Base-by-base conservation (phyloP, 257 asterid genomes). In the Fraxinus americana region DNA sequence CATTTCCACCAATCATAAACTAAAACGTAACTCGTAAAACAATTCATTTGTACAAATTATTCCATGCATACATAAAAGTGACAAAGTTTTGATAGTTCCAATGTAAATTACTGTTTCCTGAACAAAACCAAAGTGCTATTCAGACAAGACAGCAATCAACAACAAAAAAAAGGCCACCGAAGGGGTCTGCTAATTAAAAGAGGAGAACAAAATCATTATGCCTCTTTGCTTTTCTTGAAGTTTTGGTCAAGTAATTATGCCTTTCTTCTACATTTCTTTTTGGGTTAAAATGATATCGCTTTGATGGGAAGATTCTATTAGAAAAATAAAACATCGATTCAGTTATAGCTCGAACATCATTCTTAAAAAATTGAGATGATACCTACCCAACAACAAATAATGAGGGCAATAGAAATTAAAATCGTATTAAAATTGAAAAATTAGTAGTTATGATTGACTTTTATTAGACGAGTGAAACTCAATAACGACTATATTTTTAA, bases 141-240 rank as follows among this genome's bases (percentile, higher is more conserved):
- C 75, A 79, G 79, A 82, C 77, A 71, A 74, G 85, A 83, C 86
- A 82, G 81, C 81, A 75, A 76, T 12, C n/a, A n/a, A n/a, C 50
- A 43, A 74, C 5, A 38, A 45, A 48, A 63, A 29, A 38, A 67
- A 77, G 4, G 76, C 77, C 59, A 70, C n/a, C n/a, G n/a, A 68
- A 57, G 71, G 50, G 50, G 50, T 43, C 50, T 43, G 50, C 17
- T 43, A 10, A 11, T 43, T 11, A 38, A 41, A 41, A 41, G 48
- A 74, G 79, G 68, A 59, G 48, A 78, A 75, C 39, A 72, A 69
- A 11, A 63, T 27, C 69, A 11, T 8, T 27, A 63, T 11, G 17
- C 8, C 19, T 7, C 69, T 4, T 63, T 27, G 2, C 7, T n/a
- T 8, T 27, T 63, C 3, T 25, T 3, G 0, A 63, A 63, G 14